These are phyloP conservation scores for Debaryomyces hansenii DNA, from an alignment of 805 yeast species.

Conservation along the genomic window DNA sequence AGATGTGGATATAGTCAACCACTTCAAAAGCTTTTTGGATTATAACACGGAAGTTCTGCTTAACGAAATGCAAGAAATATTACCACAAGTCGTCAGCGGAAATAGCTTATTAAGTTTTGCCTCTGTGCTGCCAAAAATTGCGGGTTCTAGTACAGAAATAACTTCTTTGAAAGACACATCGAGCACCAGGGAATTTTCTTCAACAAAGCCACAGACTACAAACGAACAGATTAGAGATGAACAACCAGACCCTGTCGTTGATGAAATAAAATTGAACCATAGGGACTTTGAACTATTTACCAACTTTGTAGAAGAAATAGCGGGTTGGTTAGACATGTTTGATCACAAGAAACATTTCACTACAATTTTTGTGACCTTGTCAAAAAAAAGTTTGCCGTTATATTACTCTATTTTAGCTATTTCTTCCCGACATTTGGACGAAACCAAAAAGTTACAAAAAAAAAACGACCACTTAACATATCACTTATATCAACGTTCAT, in stretches of 20 bases:
- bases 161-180: too few species aligned
- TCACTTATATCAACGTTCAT: slow-evolving; percentile 1
- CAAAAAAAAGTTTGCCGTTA: slow-evolving; percentile 1
- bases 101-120: too few species aligned
- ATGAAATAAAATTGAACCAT: slow-evolving; percentile 2
- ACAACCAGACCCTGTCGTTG: not conserved
- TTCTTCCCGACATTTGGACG: not conserved
- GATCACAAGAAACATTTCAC: slow-evolving; percentile 3
- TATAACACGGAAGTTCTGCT: not conserved
- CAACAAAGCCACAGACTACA: too few species aligned
- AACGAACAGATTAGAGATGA: too few species aligned
- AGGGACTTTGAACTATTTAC: slow-evolving; percentile 1
- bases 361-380: slow-evolving; percentile 2
- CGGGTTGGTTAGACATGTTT: slow-evolving; percentile 3
- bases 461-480: not conserved
- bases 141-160: too few species aligned
- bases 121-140: too few species aligned
- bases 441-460: not conserved
- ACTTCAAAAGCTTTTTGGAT: not conserved
- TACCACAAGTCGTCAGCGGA: not conserved
- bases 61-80: not conserved
- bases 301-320: slow-evolving; percentile 2
- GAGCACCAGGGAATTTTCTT: too few species aligned
- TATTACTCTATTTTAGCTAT: slow-evolving; percentile 2
- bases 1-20: not conserved